Percentiles rank a stretch among this genome's conserved stretches.
Conservation (phyloP, 495 filamentous ascomycete species). For the Durotheca rogersii region DNA sequence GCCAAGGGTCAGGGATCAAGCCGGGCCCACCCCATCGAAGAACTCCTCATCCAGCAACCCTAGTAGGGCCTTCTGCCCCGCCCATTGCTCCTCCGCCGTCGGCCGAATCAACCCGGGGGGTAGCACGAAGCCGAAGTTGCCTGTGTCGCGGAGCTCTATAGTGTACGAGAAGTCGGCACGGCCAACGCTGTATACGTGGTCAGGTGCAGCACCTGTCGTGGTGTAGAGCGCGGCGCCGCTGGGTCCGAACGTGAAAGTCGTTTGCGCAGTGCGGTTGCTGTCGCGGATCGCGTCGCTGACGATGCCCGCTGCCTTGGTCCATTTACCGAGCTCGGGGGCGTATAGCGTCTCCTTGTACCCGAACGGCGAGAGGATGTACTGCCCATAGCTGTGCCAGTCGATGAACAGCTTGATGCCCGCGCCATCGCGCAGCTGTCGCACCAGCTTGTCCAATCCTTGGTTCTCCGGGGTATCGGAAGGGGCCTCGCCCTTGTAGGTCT, state of each 20-base stretch:
- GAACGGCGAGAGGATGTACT: slow-evolving; percentile 32
- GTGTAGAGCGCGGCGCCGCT: slow-evolving; percentile 52
- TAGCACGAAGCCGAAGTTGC: slow-evolving; percentile 50
- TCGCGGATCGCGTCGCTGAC: slow-evolving; percentile 42
- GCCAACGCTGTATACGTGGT: slow-evolving; percentile 49
- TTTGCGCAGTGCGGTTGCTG: slow-evolving; percentile 41
- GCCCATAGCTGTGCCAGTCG: slow-evolving; percentile 53
- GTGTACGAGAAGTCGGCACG: slow-evolving; percentile 50
- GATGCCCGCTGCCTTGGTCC: slow-evolving; percentile 36
- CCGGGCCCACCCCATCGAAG: slow-evolving; percentile 23
- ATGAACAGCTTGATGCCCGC: slow-evolving; percentile 50
- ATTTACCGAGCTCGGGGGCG: slow-evolving; percentile 46
- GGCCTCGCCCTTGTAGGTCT: slow-evolving; percentile 47
- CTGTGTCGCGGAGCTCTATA: slow-evolving; percentile 50
- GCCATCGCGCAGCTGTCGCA: slow-evolving; percentile 39
- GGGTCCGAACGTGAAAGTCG: slow-evolving; percentile 44
- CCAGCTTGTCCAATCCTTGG: slow-evolving; percentile 30
- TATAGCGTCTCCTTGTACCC: slow-evolving; percentile 28
- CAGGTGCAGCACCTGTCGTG: slow-evolving; percentile 46
- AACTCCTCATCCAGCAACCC: slow-evolving; percentile 29
- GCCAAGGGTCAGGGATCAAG: slow-evolving; percentile 12
- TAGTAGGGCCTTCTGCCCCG: slow-evolving; percentile 44
- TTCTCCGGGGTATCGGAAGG: slow-evolving; percentile 33
- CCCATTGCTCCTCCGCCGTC: slow-evolving; percentile 46
- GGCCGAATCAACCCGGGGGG: slow-evolving; percentile 48